Base-by-base conservation (phyloP, 1,139 yeast genomes). In the Kurtzmaniella natalensis region DNA sequence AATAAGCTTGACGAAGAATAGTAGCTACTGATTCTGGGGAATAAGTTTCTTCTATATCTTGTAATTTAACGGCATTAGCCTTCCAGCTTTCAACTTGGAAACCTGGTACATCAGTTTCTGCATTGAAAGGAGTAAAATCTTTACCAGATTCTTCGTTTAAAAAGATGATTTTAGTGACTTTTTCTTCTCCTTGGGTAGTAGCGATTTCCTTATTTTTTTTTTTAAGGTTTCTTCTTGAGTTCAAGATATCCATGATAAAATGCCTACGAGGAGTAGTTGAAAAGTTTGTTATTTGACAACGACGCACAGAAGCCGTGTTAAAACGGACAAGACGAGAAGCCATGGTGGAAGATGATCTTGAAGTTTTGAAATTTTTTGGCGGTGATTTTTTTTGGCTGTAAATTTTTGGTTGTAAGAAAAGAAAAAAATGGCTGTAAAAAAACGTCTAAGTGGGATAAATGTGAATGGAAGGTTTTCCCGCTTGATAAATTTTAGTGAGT, bases 21-120 rank as follows among this genome's bases (percentile, higher is more conserved):
- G 42, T 37, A 14, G 48, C 40, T 31, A 68, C 46, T 33, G 48
- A 44, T 19, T 52, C 57, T 24, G 51, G 37, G 21, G 50, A 42
- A 43, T 58, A 65, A 2, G 57, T 49, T 7, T 50, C 23, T 44
- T 64, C 70, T 32, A 65, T 53, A 19, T 61, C 55, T 36, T 48
- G 45, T 10, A 47, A 40, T 17, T 38, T 38, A 23, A 66, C 57
- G 5, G 36, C 33, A 17, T 44, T 48, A 15, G 41, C 38, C 41
- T 66, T 69, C 74, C 75, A 68, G 42, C 60, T 58, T 5, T 40
- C 37, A 20, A 69, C 51, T 22, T 51, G 45, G 41, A 63, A 64
- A 30, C 51, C 63, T 11, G 67, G 63, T 59, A 64, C 57, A 34
- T 65, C 70, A 3, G 40, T 45, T 8, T 41, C 48, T 5, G 56